Evolutionary conservation across 495 filamentous ascomycete species (phyloP).

Genomic region (Neurospora intermedia): DNA sequence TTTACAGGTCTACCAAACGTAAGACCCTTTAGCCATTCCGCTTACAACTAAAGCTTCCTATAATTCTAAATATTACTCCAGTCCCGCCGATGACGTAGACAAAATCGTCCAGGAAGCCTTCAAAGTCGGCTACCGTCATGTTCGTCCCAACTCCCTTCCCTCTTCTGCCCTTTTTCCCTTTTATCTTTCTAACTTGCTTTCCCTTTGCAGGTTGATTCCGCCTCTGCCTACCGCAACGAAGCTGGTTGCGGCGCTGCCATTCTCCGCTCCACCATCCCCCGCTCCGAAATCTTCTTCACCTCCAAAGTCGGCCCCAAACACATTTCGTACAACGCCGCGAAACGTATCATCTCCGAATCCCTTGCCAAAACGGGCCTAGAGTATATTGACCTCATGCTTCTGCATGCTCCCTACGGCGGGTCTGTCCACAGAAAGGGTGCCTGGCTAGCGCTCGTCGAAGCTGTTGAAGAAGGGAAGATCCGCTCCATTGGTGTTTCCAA

Average conservation of each 20-base stretch:
- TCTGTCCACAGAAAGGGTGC: conserved; percentile 43
- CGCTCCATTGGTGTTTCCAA: conserved; percentile 56
- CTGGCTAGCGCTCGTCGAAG: conserved; percentile 54
- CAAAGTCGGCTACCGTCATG: conserved; percentile 62
- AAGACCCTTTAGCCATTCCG: neutral
- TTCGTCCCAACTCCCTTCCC: conserved; percentile 17
- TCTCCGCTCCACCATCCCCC: conserved; percentile 39
- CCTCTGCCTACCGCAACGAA: conserved; percentile 62
- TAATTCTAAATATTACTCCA: conserved; percentile 29
- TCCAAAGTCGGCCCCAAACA: conserved; percentile 47
- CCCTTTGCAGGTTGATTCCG: conserved; percentile 51
- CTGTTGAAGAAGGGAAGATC: conserved; percentile 52
- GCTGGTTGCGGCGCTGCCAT: conserved; percentile 53
- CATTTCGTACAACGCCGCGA: conserved; percentile 38
- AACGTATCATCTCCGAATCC: conserved; percentile 38
- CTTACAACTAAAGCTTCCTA: conserved; percentile 13
- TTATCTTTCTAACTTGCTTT: neutral
- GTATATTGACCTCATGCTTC: conserved; percentile 55
- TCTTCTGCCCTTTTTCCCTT: neutral
- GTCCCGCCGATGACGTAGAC: conserved; percentile 29
- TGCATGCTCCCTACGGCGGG: conserved; percentile 53
- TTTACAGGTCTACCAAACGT: conserved; percentile 66
- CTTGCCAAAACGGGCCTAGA: conserved; percentile 42
- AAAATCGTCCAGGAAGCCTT: conserved; percentile 51
- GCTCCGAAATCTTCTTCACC: conserved; percentile 61